Evolutionary conservation across 208 protist genomes (phyloP), one percentile per base, ranked within the genome.

Genomic region (Acanthamoeba castellanii): DNA sequence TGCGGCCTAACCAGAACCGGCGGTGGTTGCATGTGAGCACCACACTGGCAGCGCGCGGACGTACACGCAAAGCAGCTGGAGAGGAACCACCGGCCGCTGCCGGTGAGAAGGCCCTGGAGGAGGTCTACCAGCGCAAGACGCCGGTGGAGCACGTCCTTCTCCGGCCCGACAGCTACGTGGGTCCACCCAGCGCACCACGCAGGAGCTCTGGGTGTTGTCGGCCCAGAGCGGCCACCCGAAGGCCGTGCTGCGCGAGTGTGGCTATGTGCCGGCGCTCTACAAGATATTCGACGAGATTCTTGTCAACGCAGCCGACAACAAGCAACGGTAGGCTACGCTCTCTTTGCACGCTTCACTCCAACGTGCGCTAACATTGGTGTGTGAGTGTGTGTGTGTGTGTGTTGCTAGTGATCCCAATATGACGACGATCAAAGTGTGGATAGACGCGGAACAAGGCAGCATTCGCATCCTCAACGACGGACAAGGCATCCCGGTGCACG

Each of bases 281-380:
- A 99, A 99, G 97, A 99, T 99, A 50, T 99, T 99, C 95, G 99
- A 99, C 96, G 99, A 99, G 97, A 99, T 99, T 95, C 97, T 99
- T 8, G 99, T 99, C 8, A 99, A 99, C 98, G 99, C 99, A 11
- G 98, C 99, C 1, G 99, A 99, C 97, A 99, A 99, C 97, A 99
- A 99, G 93, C 98, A 99, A 93, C 98, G 99, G 30, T 99, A 99
- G n/a, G n/a, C n/a, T n/a, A n/a, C n/a, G n/a, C n/a, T n/a, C n/a
- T n/a, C n/a, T n/a, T n/a, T n/a, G n/a, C n/a, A n/a, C n/a, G n/a
- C n/a, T n/a, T 55, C 50, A 20, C 50, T 55, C 50, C 3, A 55
- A 55, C 50, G 8, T 55, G 47, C 4, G 4, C 11, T 52, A 14
- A 4, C 11, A 8, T 61, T 61, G 55, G 55, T 22, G 55, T 61